Evolutionary conservation across 495 filamentous ascomycete species (phyloP), one percentile per base, ranked within the genome.

Genomic region (Xylona heveae): DNA sequence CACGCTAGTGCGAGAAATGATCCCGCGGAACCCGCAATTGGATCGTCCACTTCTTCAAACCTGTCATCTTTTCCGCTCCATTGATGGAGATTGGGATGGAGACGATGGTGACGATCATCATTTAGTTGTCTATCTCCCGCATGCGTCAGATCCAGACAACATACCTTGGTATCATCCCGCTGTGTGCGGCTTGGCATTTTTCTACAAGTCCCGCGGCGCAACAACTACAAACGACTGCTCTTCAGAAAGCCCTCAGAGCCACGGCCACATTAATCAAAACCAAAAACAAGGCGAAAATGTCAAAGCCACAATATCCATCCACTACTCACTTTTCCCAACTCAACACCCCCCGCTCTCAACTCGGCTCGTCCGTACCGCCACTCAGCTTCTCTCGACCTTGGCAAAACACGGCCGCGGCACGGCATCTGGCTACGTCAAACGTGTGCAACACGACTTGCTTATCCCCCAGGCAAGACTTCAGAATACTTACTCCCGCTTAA

Each of bases 121-220:
- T 8, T 52, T 93, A 25, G 64, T 88, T n/a, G 48, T 88, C 13
- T 90, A 84, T 45, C 58, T 76, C 17, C 78, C 84, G 18, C 83
- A 91, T 49, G 63, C 71, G 9, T 43, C 59, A 16, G 50, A 56
- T 0, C 51, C 59, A 6, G 55, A 61, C 10, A 65, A 75, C 12
- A 61, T 83, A 28, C 85, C 85, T 5, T 91, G 69, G 53, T 95
- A 95, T 45, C 81, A 92, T 43, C 85, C 85, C 4, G 51, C 58
- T 34, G 70, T 91, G 3, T 60, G 61, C 29, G 66, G 64, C 4
- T 52, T 90, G 18, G 82, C 75, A 1, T 81, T 80, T 49, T 51
- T 80, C 4, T 75, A 90, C 45, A 59, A 64, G 30, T 79, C 60
- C 45, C 13, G 28, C 25, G 33, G 20, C 13, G 12, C 1, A 20